Base-by-base conservation (phyloP, 2,329 filamentous ascomycete genomes). In the Pyricularia sp. region DNA sequence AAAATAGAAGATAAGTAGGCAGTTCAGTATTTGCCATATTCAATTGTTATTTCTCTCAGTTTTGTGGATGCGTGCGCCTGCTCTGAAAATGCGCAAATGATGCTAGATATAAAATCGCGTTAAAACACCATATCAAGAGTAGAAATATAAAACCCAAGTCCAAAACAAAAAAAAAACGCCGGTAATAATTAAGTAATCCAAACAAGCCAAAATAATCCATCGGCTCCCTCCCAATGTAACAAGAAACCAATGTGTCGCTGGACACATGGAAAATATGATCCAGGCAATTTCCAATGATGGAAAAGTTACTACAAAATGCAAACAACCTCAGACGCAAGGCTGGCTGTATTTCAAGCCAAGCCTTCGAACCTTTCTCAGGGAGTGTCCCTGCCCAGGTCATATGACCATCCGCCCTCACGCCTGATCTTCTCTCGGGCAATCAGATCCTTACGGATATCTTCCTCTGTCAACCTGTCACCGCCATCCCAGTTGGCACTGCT, bases 401-500 rank as follows among this genome's bases (percentile, higher is more conserved):
- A 94, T 65, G 86, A 89, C 94, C 94, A 97, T 0, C 92, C 93
- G 4, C 94, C 94, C 73, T 97, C 92, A 71, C 90, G 84, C 67
- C 91, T 86, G 76, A 97, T 84, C 76, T 89, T 87, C 78, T 96
- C 92, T 71, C 94, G 85, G 69, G 91, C 91, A 70, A 91, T 90
- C 73, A 91, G 81, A 80, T 97, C 94, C 76, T 88, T 91, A 68
- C 87, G 83, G 75, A 96, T 92, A 76, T 97, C 94, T 70, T 96
- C 94, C 72, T 94, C 90, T 0, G 94, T 97, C 73, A 99, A 83
- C 68, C 84, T 81, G 73, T 99, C 96, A 3, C 90, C 84, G 68
- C 92, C 86, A 75, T 87, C 90, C 95, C 95, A 99, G 80, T 97
- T 96, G 50, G 96, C 96, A 79, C 93, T 97, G 73, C 92, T 97